Percentiles rank a stretch among this genome's conserved stretches.
These are phyloP conservation scores for Caryopteris hybrid DNA, from an alignment of 305 asterid genomes.

Conservation along the genomic window DNA sequence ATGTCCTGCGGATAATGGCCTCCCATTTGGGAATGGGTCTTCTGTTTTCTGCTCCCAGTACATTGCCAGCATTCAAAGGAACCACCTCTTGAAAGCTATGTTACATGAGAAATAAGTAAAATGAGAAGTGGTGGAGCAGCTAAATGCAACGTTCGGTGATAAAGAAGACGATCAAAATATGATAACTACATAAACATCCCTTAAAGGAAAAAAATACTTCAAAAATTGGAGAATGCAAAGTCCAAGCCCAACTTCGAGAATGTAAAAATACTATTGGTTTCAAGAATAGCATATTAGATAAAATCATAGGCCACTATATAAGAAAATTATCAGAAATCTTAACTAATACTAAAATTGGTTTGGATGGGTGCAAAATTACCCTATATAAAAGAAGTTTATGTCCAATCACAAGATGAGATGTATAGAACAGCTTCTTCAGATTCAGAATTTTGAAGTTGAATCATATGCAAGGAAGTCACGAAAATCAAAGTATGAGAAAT, in stretches of 20 bases:
- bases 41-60: conserved; percentile 81
- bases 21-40: conserved; percentile 87
- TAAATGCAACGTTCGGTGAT: not conserved
- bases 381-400: not conserved
- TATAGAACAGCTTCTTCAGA: not conserved
- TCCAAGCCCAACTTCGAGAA: too few species aligned
- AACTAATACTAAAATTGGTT: not conserved
- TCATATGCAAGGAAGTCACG: not conserved
- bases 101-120: conserved; percentile 1
- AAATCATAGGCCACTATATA: not conserved
- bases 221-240: too few species aligned
- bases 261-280: not conserved
- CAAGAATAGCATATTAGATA: not conserved
- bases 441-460: not conserved
- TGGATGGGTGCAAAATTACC: not conserved
- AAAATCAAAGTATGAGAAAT: not conserved
- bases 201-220: not conserved
- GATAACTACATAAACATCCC: not conserved
- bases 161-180: too few species aligned
- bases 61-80: conserved; percentile 89
- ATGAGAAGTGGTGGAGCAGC: not conserved
- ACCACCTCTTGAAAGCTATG: conserved; percentile 91
- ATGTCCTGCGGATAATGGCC: conserved; percentile 60
- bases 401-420: not conserved
- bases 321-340: not conserved